Percentiles rank a stretch among this genome's conserved stretches.
phyloP scores from a whole-genome alignment of 176 grass and related monocot genomes.

The Aegilops bicornis region DNA sequence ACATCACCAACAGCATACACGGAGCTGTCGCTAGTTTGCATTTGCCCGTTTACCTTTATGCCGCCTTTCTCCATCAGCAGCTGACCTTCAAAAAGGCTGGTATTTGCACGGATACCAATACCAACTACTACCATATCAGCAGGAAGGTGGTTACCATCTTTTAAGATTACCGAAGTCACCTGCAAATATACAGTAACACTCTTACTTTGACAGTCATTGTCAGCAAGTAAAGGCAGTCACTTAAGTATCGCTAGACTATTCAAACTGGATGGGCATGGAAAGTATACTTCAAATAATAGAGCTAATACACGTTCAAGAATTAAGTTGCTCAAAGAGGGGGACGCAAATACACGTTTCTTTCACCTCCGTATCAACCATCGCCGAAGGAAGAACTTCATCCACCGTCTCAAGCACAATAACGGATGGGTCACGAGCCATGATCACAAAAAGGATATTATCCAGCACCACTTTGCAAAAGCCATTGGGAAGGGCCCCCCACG shows the following conservation, averaged over 20 bases:
- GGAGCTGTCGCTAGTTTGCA: slow-evolving; percentile 77
- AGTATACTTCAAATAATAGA: neutral
- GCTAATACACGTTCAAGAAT: too few relatives aligned
- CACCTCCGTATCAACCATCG: too few relatives aligned
- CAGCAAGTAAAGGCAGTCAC: neutral
- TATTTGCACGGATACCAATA: slow-evolving; percentile 88
- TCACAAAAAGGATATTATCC: too few relatives aligned
- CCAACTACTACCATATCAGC: slow-evolving; percentile 91
- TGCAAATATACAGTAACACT: slow-evolving; percentile 33
- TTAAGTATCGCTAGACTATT: neutral
- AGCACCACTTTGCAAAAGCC: too few relatives aligned
- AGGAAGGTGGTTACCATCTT: slow-evolving; percentile 68
- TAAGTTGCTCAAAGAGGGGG: too few relatives aligned
- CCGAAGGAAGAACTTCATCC: too few relatives aligned
- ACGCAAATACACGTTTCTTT: too few relatives aligned
- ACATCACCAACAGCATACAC: slow-evolving; percentile 93
- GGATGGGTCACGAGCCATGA: too few relatives aligned
- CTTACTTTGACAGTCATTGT: slow-evolving; percentile 9
- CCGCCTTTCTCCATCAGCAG: slow-evolving; percentile 78
- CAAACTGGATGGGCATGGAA: neutral
- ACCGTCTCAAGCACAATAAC: too few relatives aligned
- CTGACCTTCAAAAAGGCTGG: slow-evolving; percentile 83
- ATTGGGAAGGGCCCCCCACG: too few relatives aligned
- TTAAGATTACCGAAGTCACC: slow-evolving; percentile 78
- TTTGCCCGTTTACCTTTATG: slow-evolving; percentile 85